Evolutionary conservation across 495 filamentous ascomycete species (phyloP).

Genomic region (Aspergillus bertholletiae): DNA sequence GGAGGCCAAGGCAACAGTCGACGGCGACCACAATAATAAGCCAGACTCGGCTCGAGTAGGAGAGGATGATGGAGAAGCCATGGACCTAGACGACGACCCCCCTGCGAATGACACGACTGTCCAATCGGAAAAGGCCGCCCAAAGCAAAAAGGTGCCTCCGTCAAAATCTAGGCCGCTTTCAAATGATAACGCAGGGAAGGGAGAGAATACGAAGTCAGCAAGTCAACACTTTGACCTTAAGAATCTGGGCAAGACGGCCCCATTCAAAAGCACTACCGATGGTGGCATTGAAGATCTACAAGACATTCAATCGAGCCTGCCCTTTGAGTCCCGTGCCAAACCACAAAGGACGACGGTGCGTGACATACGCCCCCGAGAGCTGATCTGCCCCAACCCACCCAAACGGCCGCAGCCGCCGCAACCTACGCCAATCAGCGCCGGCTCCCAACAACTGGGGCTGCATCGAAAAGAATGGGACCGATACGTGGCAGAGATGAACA

Average conservation of each 20-base stretch:
- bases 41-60: slow-evolving; percentile 9
- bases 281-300: slow-evolving; percentile 60
- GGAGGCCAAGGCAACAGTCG: slow-evolving; percentile 31
- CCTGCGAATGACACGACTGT: slow-evolving; percentile 12
- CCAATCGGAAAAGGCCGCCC: slow-evolving; percentile 3
- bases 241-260: slow-evolving; percentile 63
- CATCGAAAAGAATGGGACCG: slow-evolving; percentile 48
- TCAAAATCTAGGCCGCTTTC: slow-evolving; percentile 21
- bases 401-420: slow-evolving; percentile 44
- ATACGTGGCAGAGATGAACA: slow-evolving; percentile 60
- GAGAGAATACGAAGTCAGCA: slow-evolving; percentile 40
- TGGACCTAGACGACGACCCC: slow-evolving; percentile 49
- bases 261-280: slow-evolving; percentile 51
- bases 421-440: slow-evolving; percentile 13
- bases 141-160: slow-evolving; percentile 1
- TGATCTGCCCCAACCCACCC: slow-evolving; percentile 62
- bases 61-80: slow-evolving; percentile 33
- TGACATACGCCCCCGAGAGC: slow-evolving; percentile 31
- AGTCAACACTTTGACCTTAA: slow-evolving; percentile 48
- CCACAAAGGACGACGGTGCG: slow-evolving; percentile 20
- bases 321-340: slow-evolving; percentile 64
- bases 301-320: slow-evolving; percentile 64
- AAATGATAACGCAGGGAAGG: slow-evolving; percentile 32
- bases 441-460: slow-evolving; percentile 25
- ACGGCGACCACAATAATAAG: slow-evolving; percentile 10